Percentiles rank a stretch among this genome's conserved stretches.
Conservation (phyloP, 345 rosid genomes). For the Iberis pinnata region DNA sequence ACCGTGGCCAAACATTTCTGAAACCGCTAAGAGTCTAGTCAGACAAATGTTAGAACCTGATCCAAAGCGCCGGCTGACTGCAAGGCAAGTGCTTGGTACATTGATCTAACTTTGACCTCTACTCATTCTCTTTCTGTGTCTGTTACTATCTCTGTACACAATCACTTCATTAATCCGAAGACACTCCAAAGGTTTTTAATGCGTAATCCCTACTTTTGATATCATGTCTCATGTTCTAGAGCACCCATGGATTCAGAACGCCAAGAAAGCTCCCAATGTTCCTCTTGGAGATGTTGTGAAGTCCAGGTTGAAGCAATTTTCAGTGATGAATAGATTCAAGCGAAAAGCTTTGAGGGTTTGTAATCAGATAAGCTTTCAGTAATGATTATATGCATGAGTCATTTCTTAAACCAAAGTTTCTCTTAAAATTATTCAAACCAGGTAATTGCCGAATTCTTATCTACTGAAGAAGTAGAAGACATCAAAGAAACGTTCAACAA, state of each 20-base stretch:
- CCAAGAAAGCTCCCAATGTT: constrained; percentile 91
- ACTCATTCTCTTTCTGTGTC: neutral
- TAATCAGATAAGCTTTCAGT: constrained; percentile 19
- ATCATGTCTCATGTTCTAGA: constrained; percentile 36
- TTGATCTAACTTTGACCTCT: constrained; percentile 7
- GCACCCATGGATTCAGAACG: constrained; percentile 98
- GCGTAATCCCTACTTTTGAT: constrained; percentile 8
- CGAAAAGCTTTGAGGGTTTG: constrained; percentile 97
- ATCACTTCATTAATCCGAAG: constrained; percentile 1
- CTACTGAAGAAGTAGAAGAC: constrained; percentile 83
- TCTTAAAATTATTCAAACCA: constrained; percentile 24
- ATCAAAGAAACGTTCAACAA: constrained; percentile 90
- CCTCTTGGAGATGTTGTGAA: constrained; percentile 99
- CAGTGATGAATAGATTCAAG: constrained; percentile 99
- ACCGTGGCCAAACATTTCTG: constrained; percentile 98
- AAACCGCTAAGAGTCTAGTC: constrained; percentile 79
- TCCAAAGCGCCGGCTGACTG: constrained; percentile 84
- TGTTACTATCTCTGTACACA: neutral
- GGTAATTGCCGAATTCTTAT: constrained; percentile 97
- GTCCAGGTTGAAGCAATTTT: constrained; percentile 93
- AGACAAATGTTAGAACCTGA: constrained; percentile 98
- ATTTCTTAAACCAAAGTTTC: constrained; percentile 8
- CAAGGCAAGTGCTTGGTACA: constrained; percentile 94
- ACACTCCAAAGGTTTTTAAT: neutral
- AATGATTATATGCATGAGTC: neutral